These are phyloP conservation scores for Cutaneotrichosporon arboriforme DNA, from an alignment of 1,284 basidiomycete species.

Conservation along the genomic window DNA sequence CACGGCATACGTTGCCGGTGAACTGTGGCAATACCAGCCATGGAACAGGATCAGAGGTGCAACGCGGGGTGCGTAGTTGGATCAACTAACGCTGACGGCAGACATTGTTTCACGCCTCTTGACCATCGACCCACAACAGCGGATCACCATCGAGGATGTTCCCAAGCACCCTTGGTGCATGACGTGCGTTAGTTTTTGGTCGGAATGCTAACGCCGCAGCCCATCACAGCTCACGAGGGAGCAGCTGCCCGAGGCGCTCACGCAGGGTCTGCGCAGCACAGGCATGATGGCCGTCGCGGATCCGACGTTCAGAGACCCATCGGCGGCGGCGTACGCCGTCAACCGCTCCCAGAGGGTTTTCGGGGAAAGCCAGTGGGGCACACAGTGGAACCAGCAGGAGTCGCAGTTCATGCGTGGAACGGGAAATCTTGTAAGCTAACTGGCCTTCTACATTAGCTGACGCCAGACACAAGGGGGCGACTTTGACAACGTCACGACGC, in stretches of 20 bases:
- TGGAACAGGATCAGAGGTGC: constrained; percentile 68
- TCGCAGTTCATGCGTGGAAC: constrained; percentile 46
- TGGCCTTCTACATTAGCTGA: background rate
- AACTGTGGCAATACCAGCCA: constrained; percentile 69
- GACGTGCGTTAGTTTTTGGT: constrained; percentile 50
- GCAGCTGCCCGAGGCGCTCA: constrained; percentile 64
- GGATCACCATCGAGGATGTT: constrained; percentile 68
- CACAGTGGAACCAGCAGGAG: constrained; percentile 41
- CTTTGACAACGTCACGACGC: constrained; percentile 36
- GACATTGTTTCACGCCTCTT: constrained; percentile 70
- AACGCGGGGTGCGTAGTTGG: constrained; percentile 55
- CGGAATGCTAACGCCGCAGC: background rate
- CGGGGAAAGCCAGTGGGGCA: constrained; percentile 30
- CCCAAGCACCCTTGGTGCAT: constrained; percentile 72
- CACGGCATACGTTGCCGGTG: constrained; percentile 65
- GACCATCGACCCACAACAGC: constrained; percentile 62
- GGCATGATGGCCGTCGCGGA: constrained; percentile 64
- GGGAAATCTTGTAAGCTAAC: constrained; percentile 41
- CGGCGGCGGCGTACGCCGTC: constrained; percentile 34
- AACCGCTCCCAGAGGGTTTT: constrained; percentile 37
- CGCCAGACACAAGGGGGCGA: constrained; percentile 41
- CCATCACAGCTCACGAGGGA: constrained; percentile 57
- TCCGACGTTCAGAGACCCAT: constrained; percentile 49
- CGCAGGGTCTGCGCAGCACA: constrained; percentile 58
- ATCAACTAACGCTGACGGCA: constrained; percentile 35